phyloP scores from a whole-genome alignment of 2,329 filamentous ascomycete species.

The Alternaria sp. region DNA sequence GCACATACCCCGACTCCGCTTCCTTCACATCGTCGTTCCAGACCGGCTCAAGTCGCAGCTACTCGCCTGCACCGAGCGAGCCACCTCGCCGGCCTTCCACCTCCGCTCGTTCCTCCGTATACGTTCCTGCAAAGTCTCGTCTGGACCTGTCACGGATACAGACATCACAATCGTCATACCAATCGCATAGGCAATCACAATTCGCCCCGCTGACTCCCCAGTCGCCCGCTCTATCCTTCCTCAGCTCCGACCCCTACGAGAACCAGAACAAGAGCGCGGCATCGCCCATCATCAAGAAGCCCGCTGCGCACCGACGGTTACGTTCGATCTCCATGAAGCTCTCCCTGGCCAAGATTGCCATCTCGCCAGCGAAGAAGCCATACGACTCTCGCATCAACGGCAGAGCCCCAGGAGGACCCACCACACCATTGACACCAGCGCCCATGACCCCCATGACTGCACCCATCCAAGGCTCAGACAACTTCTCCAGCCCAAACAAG shows the following conservation, averaged over 20 bases:
- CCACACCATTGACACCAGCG: slow-evolving; percentile 32
- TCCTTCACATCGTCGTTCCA: slow-evolving; percentile 33
- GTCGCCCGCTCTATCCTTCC: slow-evolving; percentile 45
- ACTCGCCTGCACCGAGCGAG: slow-evolving; percentile 29
- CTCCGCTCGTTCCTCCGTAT: slow-evolving; percentile 37
- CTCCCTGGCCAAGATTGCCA: slow-evolving; percentile 47
- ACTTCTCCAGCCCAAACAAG: slow-evolving; percentile 29
- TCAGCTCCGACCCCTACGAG: slow-evolving; percentile 48
- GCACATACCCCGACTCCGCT: slow-evolving; percentile 27
- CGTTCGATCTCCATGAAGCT: slow-evolving; percentile 48
- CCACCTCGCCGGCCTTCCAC: slow-evolving; percentile 29
- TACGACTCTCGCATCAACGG: slow-evolving; percentile 37
- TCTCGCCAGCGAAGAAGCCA: slow-evolving; percentile 42
- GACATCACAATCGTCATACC: slow-evolving; percentile 27
- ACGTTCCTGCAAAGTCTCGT: slow-evolving; percentile 26
- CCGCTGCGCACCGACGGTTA: slow-evolving; percentile 44
- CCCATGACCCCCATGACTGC: slow-evolving; percentile 45
- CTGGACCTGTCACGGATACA: slow-evolving; percentile 22
- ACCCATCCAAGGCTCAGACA: slow-evolving; percentile 29
- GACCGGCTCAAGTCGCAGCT: slow-evolving; percentile 34
- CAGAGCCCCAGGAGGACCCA: slow-evolving; percentile 31
- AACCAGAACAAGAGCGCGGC: slow-evolving; percentile 35
- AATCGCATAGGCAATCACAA: slow-evolving; percentile 19
- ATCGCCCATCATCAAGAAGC: slow-evolving; percentile 44
- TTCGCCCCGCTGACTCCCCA: slow-evolving; percentile 35